These are phyloP conservation scores for Boletus speciosus DNA, from an alignment of 768 basidiomycete species.

Conservation along the genomic window DNA sequence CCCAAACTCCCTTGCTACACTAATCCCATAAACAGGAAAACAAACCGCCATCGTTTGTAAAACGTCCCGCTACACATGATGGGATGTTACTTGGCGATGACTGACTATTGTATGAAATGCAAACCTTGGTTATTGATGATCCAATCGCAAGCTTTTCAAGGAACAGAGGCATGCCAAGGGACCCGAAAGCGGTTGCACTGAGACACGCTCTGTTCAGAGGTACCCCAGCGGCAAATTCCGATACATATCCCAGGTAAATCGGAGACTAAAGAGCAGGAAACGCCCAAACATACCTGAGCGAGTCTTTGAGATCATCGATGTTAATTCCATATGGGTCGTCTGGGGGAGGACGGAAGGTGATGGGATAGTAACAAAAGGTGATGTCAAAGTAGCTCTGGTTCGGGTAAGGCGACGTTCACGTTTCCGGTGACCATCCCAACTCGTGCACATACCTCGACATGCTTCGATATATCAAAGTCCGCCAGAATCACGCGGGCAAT, in stretches of 20 bases:
- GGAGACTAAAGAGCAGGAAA: neutral
- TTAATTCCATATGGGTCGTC: constrained; percentile 93
- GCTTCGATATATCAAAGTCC: constrained; percentile 76
- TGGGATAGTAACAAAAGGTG: constrained; percentile 97
- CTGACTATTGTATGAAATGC: neutral
- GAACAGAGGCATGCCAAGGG: constrained; percentile 81
- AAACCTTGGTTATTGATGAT: constrained; percentile 78
- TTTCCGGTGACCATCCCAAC: neutral
- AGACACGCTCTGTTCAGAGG: constrained; percentile 56
- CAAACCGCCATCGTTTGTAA: constrained; percentile 73
- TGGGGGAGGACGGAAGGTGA: constrained; percentile 91
- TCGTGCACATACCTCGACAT: constrained; percentile 64
- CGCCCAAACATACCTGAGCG: constrained; percentile 52
- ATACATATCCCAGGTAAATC: constrained; percentile 1
- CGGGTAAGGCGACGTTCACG: neutral
- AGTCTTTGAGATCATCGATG: constrained; percentile 73
- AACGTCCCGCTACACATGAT: constrained; percentile 67
- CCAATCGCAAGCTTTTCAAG: constrained; percentile 88
- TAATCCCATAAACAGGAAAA: constrained; percentile 80
- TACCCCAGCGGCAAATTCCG: neutral
- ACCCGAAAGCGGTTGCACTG: constrained; percentile 75
- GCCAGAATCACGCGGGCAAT: constrained; percentile 82
- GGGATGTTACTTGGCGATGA: neutral
- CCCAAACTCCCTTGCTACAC: constrained; percentile 56
- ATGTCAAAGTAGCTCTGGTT: constrained; percentile 85